These are phyloP conservation scores for Metarhizium album DNA, from an alignment of 2,329 filamentous ascomycete species.

Conservation along the genomic window DNA sequence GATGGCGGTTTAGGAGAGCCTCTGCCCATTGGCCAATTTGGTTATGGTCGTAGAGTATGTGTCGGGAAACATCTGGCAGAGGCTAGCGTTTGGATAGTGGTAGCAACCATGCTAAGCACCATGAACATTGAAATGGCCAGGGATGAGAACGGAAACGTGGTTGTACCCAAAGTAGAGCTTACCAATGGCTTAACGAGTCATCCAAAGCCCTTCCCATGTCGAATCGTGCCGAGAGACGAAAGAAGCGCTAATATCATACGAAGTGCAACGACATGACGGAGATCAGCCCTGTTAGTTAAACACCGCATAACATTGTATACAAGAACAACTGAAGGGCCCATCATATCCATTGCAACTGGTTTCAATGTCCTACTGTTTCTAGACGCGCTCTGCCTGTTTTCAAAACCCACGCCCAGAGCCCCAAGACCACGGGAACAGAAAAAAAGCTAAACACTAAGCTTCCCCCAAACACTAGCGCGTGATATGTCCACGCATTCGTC, in stretches of 20 bases:
- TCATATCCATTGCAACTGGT: not conserved
- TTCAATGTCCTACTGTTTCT: not conserved
- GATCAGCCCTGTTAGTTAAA: not conserved
- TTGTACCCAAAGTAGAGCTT: constrained; percentile 17
- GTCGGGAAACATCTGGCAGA: constrained; percentile 39
- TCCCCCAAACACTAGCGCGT: constrained; percentile 56
- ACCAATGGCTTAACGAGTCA: constrained; percentile 18
- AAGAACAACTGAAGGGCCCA: not conserved
- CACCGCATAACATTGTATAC: not conserved
- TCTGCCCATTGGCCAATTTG: constrained; percentile 35
- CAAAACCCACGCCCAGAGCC: not conserved
- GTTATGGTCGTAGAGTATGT: constrained; percentile 41
- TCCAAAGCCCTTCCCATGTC: constrained; percentile 15
- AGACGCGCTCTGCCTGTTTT: no score
- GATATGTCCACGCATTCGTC: constrained; percentile 54
- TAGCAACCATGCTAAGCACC: constrained; percentile 28
- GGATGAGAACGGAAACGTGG: constrained; percentile 23
- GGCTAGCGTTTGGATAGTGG: constrained; percentile 29
- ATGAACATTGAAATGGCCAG: constrained; percentile 22
- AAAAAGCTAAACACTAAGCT: constrained; percentile 58
- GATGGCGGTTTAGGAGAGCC: constrained; percentile 33
- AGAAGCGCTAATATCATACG: constrained; percentile 7
- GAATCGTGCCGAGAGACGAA: constrained; percentile 14
- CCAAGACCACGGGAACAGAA: constrained; percentile 38
- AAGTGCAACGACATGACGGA: not conserved